Percentiles rank a stretch among this genome's conserved stretches.
Evolutionary conservation across 1,284 basidiomycete genomes (phyloP).

Genomic region (Ustilago xerochloae): DNA sequence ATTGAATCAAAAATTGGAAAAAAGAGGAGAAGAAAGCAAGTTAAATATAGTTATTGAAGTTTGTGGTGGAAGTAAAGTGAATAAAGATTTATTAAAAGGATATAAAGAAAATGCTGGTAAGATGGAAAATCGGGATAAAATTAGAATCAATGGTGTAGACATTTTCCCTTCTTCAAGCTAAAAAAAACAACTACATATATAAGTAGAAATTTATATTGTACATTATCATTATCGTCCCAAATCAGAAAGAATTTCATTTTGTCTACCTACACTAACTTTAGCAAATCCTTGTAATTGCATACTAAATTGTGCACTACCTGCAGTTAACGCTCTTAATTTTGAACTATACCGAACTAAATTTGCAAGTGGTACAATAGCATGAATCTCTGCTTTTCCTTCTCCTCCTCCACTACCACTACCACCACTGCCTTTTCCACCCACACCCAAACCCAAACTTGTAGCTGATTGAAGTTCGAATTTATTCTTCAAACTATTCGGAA

Average conservation of each 20-base stretch:
- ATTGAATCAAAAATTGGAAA: too few species aligned
- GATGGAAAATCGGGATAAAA: slow-evolving; percentile 11
- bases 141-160: slow-evolving; percentile 23
- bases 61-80: slow-evolving; percentile 60
- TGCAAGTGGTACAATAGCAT: slow-evolving; percentile 78
- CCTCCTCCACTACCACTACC: slow-evolving; percentile 7
- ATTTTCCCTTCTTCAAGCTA: not conserved
- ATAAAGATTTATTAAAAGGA: slow-evolving; percentile 10
- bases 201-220: not conserved
- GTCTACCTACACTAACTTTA: slow-evolving; percentile 64
- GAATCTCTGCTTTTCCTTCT: slow-evolving; percentile 51
- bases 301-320: slow-evolving; percentile 82
- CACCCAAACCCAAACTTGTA: slow-evolving; percentile 52
- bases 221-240: slow-evolving; percentile 39
- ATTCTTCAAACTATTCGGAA: slow-evolving; percentile 76
- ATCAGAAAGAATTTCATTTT: slow-evolving; percentile 55
- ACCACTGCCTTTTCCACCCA: slow-evolving; percentile 55
- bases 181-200: not conserved
- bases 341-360: slow-evolving; percentile 83
- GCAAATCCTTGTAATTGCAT: slow-evolving; percentile 81
- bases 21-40: slow-evolving; percentile 11
- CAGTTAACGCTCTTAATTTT: slow-evolving; percentile 81
- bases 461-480: slow-evolving; percentile 73
- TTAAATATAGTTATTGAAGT: slow-evolving; percentile 57
- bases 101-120: slow-evolving; percentile 5